Percentiles rank a stretch among this genome's conserved stretches.
Conservation (phyloP, 768 basidiomycete genomes). For the Tylopilus cervinicoccineus region DNA sequence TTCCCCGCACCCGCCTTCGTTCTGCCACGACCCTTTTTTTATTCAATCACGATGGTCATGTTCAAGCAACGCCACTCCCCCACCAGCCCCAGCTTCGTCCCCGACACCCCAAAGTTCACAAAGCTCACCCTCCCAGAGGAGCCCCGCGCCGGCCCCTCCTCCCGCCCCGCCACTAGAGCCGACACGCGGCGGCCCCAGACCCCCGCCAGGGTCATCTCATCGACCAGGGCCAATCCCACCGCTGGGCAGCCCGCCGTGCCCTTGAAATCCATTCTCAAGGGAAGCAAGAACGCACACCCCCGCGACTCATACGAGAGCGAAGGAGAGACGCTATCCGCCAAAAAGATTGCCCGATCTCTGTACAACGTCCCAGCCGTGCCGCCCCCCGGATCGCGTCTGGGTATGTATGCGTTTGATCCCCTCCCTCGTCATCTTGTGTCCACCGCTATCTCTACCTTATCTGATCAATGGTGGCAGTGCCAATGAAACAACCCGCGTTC, state of each 20-base stretch:
- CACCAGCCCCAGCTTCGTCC: slow-evolving; percentile 14
- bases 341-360: slow-evolving; percentile 16
- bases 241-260: slow-evolving; percentile 21
- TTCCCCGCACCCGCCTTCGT: slow-evolving; percentile 7
- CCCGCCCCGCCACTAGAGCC: slow-evolving; percentile 15
- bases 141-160: slow-evolving; percentile 1
- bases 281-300: slow-evolving; percentile 7
- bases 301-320: slow-evolving; percentile 31
- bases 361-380: slow-evolving; percentile 21
- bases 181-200: slow-evolving; percentile 18
- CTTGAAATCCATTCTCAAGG: slow-evolving; percentile 31
- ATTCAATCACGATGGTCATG: slow-evolving; percentile 28
- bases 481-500: slow-evolving; percentile 39
- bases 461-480: slow-evolving; percentile 31
- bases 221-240: slow-evolving; percentile 20
- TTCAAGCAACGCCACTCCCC: slow-evolving; percentile 16
- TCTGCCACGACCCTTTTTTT: slow-evolving; percentile 17
- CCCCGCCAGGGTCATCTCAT: slow-evolving; percentile 12
- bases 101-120: slow-evolving; percentile 19
- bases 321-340: slow-evolving; percentile 20
- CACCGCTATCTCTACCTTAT: slow-evolving; percentile 17
- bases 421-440: not conserved
- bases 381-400: slow-evolving; percentile 24
- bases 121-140: slow-evolving; percentile 18
- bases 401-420: slow-evolving; percentile 15